Conservation (phyloP, 805 yeast species). For the Wickerhamomyces strasburgensis region DNA sequence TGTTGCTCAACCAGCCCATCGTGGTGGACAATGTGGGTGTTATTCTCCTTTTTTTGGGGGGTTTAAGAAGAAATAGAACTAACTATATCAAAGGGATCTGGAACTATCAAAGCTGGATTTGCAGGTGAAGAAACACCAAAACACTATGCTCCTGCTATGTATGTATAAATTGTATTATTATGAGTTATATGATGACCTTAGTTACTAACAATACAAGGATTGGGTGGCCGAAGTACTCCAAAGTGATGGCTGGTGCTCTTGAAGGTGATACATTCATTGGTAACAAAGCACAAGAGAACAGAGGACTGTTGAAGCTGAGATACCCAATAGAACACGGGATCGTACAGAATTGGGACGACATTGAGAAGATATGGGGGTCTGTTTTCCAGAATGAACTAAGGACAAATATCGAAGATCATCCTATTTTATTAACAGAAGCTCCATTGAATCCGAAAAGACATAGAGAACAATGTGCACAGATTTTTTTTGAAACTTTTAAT, state of each 20-base stretch:
- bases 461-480: conserved; percentile 85
- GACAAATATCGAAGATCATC: conserved; percentile 72
- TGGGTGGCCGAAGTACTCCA: conserved; percentile 80
- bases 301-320: conserved; percentile 68
- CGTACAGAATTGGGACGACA: conserved; percentile 77
- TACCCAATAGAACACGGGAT: conserved; percentile 81
- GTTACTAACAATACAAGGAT: conserved; percentile 29
- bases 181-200: not conserved
- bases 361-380: conserved; percentile 78
- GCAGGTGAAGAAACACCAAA: conserved; percentile 88
- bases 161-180: conserved; percentile 13
- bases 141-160: conserved; percentile 53
- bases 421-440: conserved; percentile 82
- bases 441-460: conserved; percentile 81
- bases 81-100: conserved; percentile 55
- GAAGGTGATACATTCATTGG: conserved; percentile 74
- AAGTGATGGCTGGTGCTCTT: conserved; percentile 71
- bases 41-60: not conserved
- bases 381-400: conserved; percentile 54
- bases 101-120: conserved; percentile 80
- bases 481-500: conserved; percentile 87
- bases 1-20: conserved; percentile 61
- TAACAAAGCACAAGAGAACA: conserved; percentile 59
- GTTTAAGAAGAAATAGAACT: conserved; percentile 1
- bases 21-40: conserved; percentile 59